A percentile compares a stretch with the other conserved stretches of the same genome.
These are phyloP conservation scores for Usnea hakonensis DNA, from an alignment of 495 filamentous ascomycete genomes.

Conservation along the genomic window DNA sequence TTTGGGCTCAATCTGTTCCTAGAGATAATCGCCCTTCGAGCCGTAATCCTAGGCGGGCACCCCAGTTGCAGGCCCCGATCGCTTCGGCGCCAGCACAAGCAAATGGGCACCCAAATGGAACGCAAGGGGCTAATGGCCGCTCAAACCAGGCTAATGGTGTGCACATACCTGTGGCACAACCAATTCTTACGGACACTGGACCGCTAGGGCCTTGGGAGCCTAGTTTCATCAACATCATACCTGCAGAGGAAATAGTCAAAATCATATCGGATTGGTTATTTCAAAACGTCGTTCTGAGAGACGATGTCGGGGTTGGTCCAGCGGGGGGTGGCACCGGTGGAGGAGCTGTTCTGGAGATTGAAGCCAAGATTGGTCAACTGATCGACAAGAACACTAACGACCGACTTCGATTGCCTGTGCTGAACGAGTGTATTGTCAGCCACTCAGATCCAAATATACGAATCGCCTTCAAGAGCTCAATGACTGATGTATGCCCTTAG, in stretches of 20 bases:
- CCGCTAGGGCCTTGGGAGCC: slow-evolving; percentile 63
- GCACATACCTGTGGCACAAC: slow-evolving; percentile 11
- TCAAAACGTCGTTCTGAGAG: slow-evolving; percentile 52
- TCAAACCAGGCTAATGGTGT: slow-evolving; percentile 19
- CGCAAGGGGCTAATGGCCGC: slow-evolving; percentile 12
- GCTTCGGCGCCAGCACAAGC: slow-evolving; percentile 3
- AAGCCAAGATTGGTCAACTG: slow-evolving; percentile 80
- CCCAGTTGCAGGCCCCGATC: slow-evolving; percentile 31
- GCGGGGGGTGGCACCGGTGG: slow-evolving; percentile 47
- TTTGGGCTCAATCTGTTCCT: slow-evolving; percentile 38
- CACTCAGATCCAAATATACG: slow-evolving; percentile 41
- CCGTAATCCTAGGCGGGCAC: slow-evolving; percentile 14
- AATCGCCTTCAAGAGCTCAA: slow-evolving; percentile 65
- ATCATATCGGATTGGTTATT: slow-evolving; percentile 69
- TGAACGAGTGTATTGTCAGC: slow-evolving; percentile 58
- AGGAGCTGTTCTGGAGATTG: slow-evolving; percentile 75
- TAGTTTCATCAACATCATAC: slow-evolving; percentile 54
- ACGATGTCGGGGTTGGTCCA: slow-evolving; percentile 41
- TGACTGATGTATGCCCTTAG: slow-evolving; percentile 64
- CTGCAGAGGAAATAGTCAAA: slow-evolving; percentile 59
- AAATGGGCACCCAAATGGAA: background rate
- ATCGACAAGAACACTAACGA: slow-evolving; percentile 61
- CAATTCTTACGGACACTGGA: slow-evolving; percentile 23
- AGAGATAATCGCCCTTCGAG: slow-evolving; percentile 25
- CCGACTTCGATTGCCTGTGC: slow-evolving; percentile 56